Evolutionary conservation across 345 rosid genomes (phyloP), one percentile per base, ranked within the genome.

Genomic region (Geranium brycei): DNA sequence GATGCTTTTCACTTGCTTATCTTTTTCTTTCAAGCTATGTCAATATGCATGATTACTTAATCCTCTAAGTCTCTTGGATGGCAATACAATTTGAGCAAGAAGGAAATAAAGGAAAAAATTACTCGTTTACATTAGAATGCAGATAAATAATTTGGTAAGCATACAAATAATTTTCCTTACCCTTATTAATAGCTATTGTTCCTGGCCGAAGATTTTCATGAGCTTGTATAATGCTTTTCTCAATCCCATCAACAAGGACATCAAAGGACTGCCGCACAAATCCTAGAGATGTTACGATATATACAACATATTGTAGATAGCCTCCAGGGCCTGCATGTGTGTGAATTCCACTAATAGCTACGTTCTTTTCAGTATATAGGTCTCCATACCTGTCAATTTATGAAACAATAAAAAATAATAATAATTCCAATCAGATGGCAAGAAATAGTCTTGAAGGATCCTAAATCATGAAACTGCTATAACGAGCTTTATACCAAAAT

Each of bases 311-410:
- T 74, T 93, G 99, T 62, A 93, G 96, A 75, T 88, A 93, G 16
- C 96, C 99, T 55, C 97, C 99, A 13, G 99, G 96, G 63, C 99
- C 99, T 11, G 99, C 83, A 82, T 93, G 99, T 2, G 97, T 88
- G 69, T 90, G 99, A 75, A 90, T 85, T 61, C 99, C 99, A 70
- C 92, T 90, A 60, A 93, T 90, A 40, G 86, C 99, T 60, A 93
- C 92, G 76, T 93, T 93, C 31, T 79, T 80, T 70, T 88, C 96
- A 5, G 88, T 87, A 69, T 93, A 93, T 10, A 93, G 65, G 64
- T 88, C 82, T 8, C 92, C 99, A 74, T 90, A 93, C 78, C 97
- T 93, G 83, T 79, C 61, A 73, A 63, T 28, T 23, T 23, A 23
- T 23, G 2, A 3, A 75, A 30, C 59, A 57, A 47, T 47, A 15